Conservation (phyloP, 805 yeast species). For the Debaryomyces tyrocola region DNA sequence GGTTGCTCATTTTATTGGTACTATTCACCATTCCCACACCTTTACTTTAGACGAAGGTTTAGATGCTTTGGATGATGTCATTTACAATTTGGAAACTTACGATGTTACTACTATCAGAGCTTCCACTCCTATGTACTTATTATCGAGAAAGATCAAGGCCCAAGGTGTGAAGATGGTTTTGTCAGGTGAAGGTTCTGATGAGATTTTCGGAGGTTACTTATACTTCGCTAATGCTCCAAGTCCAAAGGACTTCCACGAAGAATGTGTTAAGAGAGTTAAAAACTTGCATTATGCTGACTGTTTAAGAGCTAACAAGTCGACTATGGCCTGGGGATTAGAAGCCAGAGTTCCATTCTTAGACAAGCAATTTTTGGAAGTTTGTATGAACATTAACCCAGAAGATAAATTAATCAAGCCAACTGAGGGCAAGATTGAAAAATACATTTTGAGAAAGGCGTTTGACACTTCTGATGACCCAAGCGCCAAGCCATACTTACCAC, state of each 20-base stretch:
- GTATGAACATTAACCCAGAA: constrained; percentile 92
- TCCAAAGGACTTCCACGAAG: constrained; percentile 90
- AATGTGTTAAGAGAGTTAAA: constrained; percentile 93
- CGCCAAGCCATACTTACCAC: constrained; percentile 85
- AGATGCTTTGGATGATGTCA: constrained; percentile 92
- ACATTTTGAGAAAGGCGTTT: constrained; percentile 95
- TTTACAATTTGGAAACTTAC: constrained; percentile 92
- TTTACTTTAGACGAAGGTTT: constrained; percentile 96
- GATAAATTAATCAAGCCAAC: constrained; percentile 79
- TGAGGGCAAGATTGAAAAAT: constrained; percentile 88
- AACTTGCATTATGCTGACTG: constrained; percentile 97
- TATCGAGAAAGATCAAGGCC: constrained; percentile 96
- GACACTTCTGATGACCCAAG: constrained; percentile 84
- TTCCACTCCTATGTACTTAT: constrained; percentile 96
- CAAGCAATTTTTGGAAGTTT: constrained; percentile 82
- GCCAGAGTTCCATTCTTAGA: constrained; percentile 99
- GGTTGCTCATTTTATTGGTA: constrained; percentile 94
- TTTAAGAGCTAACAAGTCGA: constrained; percentile 97
- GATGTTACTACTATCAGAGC: constrained; percentile 99
- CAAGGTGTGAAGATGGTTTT: constrained; percentile 99
- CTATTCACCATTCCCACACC: constrained; percentile 96
- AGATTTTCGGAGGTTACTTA: constrained; percentile 96
- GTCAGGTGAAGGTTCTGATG: constrained; percentile 99
- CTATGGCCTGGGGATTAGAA: constrained; percentile 99
- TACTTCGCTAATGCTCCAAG: constrained; percentile 97